Evolutionary conservation across 2,329 filamentous ascomycete species (phyloP), one percentile per base, ranked within the genome.

Genomic region (Chrysoporthe deuterocubensis): DNA sequence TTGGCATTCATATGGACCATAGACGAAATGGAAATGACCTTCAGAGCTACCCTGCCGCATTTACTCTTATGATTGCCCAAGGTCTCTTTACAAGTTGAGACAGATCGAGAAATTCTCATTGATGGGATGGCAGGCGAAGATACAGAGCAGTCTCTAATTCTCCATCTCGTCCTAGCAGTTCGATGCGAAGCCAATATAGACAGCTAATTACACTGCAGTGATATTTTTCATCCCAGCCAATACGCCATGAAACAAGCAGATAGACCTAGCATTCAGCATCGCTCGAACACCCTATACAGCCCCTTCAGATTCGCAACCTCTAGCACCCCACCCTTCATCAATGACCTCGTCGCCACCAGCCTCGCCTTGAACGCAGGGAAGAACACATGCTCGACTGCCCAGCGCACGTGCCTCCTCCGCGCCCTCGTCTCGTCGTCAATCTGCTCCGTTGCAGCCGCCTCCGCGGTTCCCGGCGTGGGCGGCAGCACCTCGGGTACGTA

Each of bases 251-350:
- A 37, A 46, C 57, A 43, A 34, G 18, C 32, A 44, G n/a, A 54
- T 6, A 34, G 26, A 43, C 48, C 4, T 3, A n/a, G 4, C 9
- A 26, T 13, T 69, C 78, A 98, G 78, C 96, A 98, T 65, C 96
- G 84, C 80, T 99, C 96, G 83, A 99, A 99, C 2, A 98, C 94
- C 58, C 92, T 84, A 78, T 99, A 99, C 67, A 99, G 77, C 0
- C 94, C 94, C 78, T 97, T 98, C 68, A 98, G 79, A 80, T 96
- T 93, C 1, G 96, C 95, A 61, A 97, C 89, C 79, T 99, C 95
- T 59, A 97, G 81, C 13, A 97, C 88, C 9, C 83, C 86, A 0
- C 89, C 91, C 62, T 89, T 88, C 80, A 96, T 87, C 74, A 98
- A 80, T 5, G 86, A 84, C 71, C 87, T 90, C 9, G 96, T 97